A percentile compares a stretch with the other conserved stretches of the same genome.
These are phyloP conservation scores for Trichophyton rubrum DNA, from an alignment of 2,329 filamentous ascomycete species.

Conservation along the genomic window DNA sequence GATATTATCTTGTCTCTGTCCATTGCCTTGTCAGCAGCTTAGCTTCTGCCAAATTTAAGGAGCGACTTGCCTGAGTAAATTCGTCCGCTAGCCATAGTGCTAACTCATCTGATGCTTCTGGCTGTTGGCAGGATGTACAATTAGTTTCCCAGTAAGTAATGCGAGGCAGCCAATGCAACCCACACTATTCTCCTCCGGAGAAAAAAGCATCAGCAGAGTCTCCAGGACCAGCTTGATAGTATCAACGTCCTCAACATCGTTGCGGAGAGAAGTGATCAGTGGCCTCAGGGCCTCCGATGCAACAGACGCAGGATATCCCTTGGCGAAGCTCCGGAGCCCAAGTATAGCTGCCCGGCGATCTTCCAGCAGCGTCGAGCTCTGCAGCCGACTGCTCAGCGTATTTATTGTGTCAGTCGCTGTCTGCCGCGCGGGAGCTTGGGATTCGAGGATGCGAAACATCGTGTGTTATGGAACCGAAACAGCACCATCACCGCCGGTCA, in stretches of 20 bases:
- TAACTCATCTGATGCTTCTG: constrained; percentile 92
- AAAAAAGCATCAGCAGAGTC: constrained; percentile 88
- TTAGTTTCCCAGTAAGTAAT: constrained; percentile 17
- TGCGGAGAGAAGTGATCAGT: constrained; percentile 70
- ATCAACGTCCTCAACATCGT: constrained; percentile 88
- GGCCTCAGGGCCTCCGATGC: constrained; percentile 83
- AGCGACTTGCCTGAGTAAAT: constrained; percentile 64
- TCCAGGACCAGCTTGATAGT: constrained; percentile 91
- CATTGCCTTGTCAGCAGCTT: constrained; percentile 24
- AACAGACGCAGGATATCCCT: constrained; percentile 90
- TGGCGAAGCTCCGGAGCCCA: constrained; percentile 87
- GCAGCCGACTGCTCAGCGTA: constrained; percentile 72
- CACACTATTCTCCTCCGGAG: constrained; percentile 50
- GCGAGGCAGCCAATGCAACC: constrained; percentile 19
- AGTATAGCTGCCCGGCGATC: constrained; percentile 88
- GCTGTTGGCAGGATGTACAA: constrained; percentile 39
- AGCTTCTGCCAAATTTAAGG: neutral
- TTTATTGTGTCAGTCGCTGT: constrained; percentile 90
- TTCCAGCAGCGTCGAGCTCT: constrained; percentile 82
- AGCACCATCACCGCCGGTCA: constrained; percentile 30
- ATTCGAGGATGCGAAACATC: constrained; percentile 49
- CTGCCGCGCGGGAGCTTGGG: constrained; percentile 81
- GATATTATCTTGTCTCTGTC: constrained; percentile 83
- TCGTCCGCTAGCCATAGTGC: constrained; percentile 93
- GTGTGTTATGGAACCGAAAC: constrained; percentile 23